Evolutionary conservation across 2,329 filamentous ascomycete genomes (phyloP), one percentile per base, ranked within the genome.

Genomic region (Albophoma yamanashiensis): DNA sequence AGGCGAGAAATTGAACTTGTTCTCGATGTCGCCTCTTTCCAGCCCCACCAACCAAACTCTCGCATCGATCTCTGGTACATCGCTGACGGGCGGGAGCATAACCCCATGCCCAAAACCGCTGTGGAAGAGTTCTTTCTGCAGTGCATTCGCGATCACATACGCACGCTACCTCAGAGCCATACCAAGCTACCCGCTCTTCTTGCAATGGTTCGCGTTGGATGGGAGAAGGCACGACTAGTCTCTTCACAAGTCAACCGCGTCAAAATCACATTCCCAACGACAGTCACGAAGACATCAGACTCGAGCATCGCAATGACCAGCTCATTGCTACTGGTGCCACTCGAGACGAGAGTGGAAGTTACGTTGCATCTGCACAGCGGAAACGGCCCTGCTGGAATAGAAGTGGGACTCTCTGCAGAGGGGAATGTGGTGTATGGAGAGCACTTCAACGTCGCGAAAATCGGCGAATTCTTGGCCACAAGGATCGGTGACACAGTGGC

Each of bases 71-170:
- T 92, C 0, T 84, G 82, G 73, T 91, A 91, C 70, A 82, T 91
- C 63, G 87, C 82, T 34, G 81, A 82, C 64, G 78, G 76, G 58
- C 77, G 80, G 56, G 78, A 83, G 52, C 73, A 75, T n/a, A 76
- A 82, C 36, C 75, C 83, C 12, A 69, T 78, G 39, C 82, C 83
- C 0, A 72, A 84, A 58, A 86, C 85, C 1, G 79, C 81, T 0
- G 88, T 89, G 68, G 87, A 85, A 65, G 86, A 89, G 43, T 92
- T 92, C 74, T 90, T 92, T 69, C 75, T 93, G 9, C 83, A 89
- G 67, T 83, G 85, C 66, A 85, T 92, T 61, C 82, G 86, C 52
- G 86, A 89, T 60, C 82, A 87, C 60, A 75, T 90, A 50, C 84
- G 87, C 56, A 81, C 78, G 1, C 72, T 91, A 50, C 75, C 79